Conservation (phyloP, 345 rosid species). For the Excoecaria cochinchinensis region DNA sequence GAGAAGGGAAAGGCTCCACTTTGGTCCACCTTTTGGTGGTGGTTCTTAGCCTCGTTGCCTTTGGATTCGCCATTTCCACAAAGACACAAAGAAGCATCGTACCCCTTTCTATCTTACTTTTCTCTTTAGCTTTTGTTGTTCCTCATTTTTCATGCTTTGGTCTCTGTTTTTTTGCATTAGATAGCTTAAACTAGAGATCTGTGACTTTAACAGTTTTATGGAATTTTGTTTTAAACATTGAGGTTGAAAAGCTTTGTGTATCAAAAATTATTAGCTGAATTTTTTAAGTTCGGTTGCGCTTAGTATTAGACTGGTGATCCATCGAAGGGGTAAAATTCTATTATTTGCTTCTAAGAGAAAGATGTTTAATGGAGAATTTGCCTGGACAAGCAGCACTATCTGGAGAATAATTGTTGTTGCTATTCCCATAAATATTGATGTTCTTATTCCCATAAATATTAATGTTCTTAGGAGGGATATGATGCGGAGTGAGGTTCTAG, state of each 20-base stretch:
- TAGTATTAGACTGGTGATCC: too few species aligned
- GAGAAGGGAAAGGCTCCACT: conserved; percentile 48
- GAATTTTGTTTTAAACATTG: background rate
- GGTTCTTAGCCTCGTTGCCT: conserved; percentile 75
- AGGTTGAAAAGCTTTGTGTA: background rate
- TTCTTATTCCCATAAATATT: too few species aligned
- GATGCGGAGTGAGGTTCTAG: too few species aligned
- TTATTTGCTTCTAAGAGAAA: too few species aligned
- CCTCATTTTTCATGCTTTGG: background rate
- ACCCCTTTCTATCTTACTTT: conserved; percentile 1
- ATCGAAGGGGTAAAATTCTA: too few species aligned
- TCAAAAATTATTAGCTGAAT: background rate
- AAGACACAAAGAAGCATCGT: conserved; percentile 88
- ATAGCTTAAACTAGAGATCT: conserved; percentile 11
- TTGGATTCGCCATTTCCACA: conserved; percentile 93
- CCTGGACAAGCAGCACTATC: too few species aligned
- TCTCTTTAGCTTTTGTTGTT: too few species aligned
- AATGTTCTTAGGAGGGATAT: too few species aligned
- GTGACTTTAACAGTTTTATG: background rate
- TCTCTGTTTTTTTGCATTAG: background rate
- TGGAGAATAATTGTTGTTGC: too few species aligned
- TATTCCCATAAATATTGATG: too few species aligned
- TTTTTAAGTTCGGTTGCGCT: too few species aligned
- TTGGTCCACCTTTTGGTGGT: conserved; percentile 71
- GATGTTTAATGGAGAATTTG: too few species aligned